A percentile compares a stretch with the other conserved stretches of the same genome.
Evolutionary conservation across 2,329 filamentous ascomycete species (phyloP).

Genomic region (Phialophora macrospora): DNA sequence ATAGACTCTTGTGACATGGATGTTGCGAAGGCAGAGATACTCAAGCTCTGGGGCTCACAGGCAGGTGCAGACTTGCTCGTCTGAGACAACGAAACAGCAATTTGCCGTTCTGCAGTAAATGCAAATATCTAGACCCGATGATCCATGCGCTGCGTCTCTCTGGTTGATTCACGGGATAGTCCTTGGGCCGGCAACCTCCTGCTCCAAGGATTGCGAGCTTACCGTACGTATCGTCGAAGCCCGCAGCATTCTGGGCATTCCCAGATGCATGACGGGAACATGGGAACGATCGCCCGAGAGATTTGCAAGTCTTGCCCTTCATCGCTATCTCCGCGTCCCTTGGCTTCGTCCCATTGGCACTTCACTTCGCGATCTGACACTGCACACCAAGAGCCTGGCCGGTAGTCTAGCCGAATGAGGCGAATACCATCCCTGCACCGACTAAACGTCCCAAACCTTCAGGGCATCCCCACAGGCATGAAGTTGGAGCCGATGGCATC

Average conservation of each 20-base stretch:
- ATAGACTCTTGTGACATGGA: constrained; percentile 17
- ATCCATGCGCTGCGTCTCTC: too few species aligned
- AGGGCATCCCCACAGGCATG: not conserved
- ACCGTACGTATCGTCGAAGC: too few species aligned
- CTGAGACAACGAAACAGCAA: not conserved
- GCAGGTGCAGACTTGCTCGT: not conserved
- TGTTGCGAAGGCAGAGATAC: constrained; percentile 11
- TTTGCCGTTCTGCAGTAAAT: not conserved
- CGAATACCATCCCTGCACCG: not conserved
- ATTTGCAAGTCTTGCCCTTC: not conserved
- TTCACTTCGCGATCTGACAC: too few species aligned
- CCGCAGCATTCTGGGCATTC: too few species aligned
- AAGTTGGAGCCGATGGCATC: not conserved
- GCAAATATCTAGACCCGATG: not conserved
- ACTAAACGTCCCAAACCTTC: not conserved
- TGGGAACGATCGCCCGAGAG: not conserved
- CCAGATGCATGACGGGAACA: too few species aligned
- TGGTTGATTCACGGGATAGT: too few species aligned
- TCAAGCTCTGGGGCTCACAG: constrained; percentile 11
- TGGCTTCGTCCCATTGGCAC: too few species aligned
- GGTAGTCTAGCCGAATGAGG: constrained; percentile 4
- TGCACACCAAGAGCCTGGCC: not conserved
- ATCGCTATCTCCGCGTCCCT: not conserved
- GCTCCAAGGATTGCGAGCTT: too few species aligned
- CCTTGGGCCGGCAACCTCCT: too few species aligned